A percentile compares a stretch with the other conserved stretches of the same genome.
These are phyloP conservation scores for Tricholoma matsutake DNA, from an alignment of 768 basidiomycete species.

Conservation along the genomic window DNA sequence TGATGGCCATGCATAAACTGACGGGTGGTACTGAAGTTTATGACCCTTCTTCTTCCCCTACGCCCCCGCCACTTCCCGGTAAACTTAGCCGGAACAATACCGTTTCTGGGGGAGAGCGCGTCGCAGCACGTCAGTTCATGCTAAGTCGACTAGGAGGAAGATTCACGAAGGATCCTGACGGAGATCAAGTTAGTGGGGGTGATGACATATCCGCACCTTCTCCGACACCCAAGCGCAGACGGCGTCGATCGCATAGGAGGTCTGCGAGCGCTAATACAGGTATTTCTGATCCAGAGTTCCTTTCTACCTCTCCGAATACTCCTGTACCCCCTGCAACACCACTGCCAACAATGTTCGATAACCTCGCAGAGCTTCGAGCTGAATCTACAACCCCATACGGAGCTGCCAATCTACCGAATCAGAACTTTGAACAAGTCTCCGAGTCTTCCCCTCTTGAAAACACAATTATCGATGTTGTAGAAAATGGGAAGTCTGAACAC, in stretches of 20 bases:
- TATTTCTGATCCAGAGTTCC: slow-evolving; percentile 50
- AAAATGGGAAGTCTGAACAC: slow-evolving; percentile 38
- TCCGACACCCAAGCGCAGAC: slow-evolving; percentile 51
- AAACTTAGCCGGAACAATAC: slow-evolving; percentile 72
- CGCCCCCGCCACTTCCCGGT: slow-evolving; percentile 39
- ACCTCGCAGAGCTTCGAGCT: slow-evolving; percentile 37
- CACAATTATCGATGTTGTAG: slow-evolving; percentile 19
- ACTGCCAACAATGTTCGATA: slow-evolving; percentile 41
- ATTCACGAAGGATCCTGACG: slow-evolving; percentile 57
- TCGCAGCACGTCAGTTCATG: slow-evolving; percentile 67
- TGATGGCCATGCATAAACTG: slow-evolving; percentile 81
- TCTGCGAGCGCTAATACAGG: slow-evolving; percentile 43
- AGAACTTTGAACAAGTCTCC: slow-evolving; percentile 27
- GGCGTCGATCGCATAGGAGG: slow-evolving; percentile 52
- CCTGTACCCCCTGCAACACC: slow-evolving; percentile 55
- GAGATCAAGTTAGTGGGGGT: slow-evolving; percentile 56
- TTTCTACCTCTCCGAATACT: slow-evolving; percentile 55
- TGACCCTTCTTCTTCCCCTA: slow-evolving; percentile 60
- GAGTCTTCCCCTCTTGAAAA: slow-evolving; percentile 18
- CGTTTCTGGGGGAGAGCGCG: slow-evolving; percentile 76
- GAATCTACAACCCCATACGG: slow-evolving; percentile 44
- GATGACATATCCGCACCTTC: slow-evolving; percentile 50
- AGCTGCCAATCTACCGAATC: slow-evolving; percentile 29
- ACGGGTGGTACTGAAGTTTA: slow-evolving; percentile 71
- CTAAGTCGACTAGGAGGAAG: slow-evolving; percentile 60